Percentiles rank a stretch among this genome's conserved stretches.
phyloP scores from a whole-genome alignment of 2,329 filamentous ascomycete species.

The Teratosphaeria nubilosa region DNA sequence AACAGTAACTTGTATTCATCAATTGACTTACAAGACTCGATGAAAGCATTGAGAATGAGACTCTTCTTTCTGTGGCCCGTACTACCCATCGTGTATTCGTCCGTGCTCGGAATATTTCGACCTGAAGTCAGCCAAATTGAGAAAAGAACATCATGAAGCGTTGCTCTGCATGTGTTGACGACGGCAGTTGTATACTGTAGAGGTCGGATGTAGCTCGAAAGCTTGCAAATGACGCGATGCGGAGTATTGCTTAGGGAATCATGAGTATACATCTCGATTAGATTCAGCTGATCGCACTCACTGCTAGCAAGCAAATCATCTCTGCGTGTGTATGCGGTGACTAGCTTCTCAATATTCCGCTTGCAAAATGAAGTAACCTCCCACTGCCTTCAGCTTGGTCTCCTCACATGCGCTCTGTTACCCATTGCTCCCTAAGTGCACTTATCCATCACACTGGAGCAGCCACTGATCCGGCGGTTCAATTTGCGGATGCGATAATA shows the following conservation, averaged over 20 bases:
- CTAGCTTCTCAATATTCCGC: too few relatives aligned
- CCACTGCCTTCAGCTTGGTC: too few relatives aligned
- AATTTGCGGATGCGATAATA: too few relatives aligned
- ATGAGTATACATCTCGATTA: background rate
- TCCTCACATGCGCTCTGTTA: too few relatives aligned
- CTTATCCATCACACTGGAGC: background rate
- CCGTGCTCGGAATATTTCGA: background rate
- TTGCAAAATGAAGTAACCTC: too few relatives aligned
- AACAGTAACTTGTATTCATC: background rate
- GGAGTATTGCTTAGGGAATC: background rate
- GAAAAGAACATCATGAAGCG: background rate
- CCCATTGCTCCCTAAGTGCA: background rate
- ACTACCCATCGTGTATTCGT: background rate
- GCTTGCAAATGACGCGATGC: background rate
- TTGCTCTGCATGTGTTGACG: background rate
- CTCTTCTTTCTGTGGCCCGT: conserved; percentile 21
- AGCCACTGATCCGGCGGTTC: too few relatives aligned
- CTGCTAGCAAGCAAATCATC: background rate
- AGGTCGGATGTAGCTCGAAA: background rate
- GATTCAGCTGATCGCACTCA: background rate
- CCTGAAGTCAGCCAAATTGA: background rate
- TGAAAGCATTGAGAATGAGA: conserved; percentile 34
- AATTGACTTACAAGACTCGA: conserved; percentile 30
- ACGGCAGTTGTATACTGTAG: background rate
- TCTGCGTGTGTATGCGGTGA: background rate